Conservation (phyloP, 495 filamentous ascomycete species). For the Chaetomidium leptoderma region DNA sequence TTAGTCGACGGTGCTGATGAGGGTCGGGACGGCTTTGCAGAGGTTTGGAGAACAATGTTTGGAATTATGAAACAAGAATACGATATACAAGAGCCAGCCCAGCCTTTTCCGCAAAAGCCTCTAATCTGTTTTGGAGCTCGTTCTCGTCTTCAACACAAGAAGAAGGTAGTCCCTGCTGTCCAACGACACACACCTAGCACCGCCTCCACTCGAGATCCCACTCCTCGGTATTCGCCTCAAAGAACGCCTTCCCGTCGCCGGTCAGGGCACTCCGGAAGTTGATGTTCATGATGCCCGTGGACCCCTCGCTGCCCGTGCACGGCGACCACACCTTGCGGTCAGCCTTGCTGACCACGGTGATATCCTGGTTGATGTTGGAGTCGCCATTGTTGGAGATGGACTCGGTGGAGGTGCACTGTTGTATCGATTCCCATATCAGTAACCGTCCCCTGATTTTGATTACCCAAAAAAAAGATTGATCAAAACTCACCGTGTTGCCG, state of each 20-base stretch:
- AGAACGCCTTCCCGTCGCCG: slow-evolving; percentile 35
- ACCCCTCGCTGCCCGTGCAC: slow-evolving; percentile 34
- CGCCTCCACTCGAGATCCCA: slow-evolving; percentile 43
- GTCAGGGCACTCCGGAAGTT: slow-evolving; percentile 43
- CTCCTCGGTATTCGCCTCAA: slow-evolving; percentile 39
- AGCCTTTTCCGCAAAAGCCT: not conserved
- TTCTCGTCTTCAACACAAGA: not conserved
- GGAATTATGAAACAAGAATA: not conserved
- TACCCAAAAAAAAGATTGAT: not conserved
- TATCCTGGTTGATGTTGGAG: slow-evolving; percentile 27
- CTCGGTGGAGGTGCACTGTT: slow-evolving; percentile 28
- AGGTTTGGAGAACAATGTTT: not conserved
- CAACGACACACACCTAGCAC: slow-evolving; percentile 27
- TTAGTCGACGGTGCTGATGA: too few species aligned
- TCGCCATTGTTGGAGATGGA: slow-evolving; percentile 27
- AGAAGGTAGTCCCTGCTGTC: not conserved
- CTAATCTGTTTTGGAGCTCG: slow-evolving; percentile 2
- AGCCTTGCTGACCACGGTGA: slow-evolving; percentile 31
- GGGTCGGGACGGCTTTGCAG: too few species aligned
- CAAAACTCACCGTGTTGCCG: slow-evolving; percentile 31
- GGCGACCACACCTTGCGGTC: slow-evolving; percentile 35
- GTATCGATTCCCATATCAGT: not conserved
- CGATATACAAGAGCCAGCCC: slow-evolving; percentile 1
- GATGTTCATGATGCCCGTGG: slow-evolving; percentile 42
- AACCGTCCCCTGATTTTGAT: not conserved